phyloP scores from a whole-genome alignment of 2,329 filamentous ascomycete genomes.

The Dactylellina parvicollis region DNA sequence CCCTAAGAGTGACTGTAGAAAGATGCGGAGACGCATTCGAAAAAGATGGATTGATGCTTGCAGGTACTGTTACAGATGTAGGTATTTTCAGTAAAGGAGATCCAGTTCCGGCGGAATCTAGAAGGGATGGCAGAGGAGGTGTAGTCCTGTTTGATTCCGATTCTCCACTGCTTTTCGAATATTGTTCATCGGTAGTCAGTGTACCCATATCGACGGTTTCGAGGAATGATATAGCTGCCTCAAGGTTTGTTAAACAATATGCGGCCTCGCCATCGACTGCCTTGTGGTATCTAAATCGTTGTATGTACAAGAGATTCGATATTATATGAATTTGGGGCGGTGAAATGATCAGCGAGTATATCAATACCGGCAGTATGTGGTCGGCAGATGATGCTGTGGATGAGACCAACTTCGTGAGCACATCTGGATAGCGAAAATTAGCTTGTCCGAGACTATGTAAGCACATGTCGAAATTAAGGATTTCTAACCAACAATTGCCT shows the following conservation, averaged over 20 bases:
- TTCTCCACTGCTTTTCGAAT: neutral
- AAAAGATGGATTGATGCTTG: constrained; percentile 4
- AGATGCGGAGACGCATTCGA: constrained; percentile 1
- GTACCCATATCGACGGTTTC: constrained; percentile 95
- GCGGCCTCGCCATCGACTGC: constrained; percentile 87
- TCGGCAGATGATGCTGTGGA: constrained; percentile 83
- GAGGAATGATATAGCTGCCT: constrained; percentile 92
- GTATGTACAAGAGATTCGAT: constrained; percentile 94
- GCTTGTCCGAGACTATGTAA: neutral
- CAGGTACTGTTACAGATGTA: neutral
- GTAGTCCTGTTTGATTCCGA: neutral
- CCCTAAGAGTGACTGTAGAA: neutral
- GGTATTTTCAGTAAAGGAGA: neutral
- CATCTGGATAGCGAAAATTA: constrained; percentile 52
- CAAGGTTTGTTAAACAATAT: constrained; percentile 94
- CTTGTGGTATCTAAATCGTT: constrained; percentile 81
- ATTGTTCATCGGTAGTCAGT: constrained; percentile 63
- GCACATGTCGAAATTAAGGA: neutral
- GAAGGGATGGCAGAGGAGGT: neutral
- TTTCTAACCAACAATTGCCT: constrained; percentile 87
- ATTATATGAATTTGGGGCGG: constrained; percentile 86
- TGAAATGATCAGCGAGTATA: constrained; percentile 92
- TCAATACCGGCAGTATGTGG: constrained; percentile 95
- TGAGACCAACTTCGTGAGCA: constrained; percentile 69
- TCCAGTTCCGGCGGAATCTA: neutral